Percentiles rank a stretch among this genome's conserved stretches.
These are phyloP conservation scores for Proliferodiscus dingleyae DNA, from an alignment of 2,329 filamentous ascomycete species.

Conservation along the genomic window DNA sequence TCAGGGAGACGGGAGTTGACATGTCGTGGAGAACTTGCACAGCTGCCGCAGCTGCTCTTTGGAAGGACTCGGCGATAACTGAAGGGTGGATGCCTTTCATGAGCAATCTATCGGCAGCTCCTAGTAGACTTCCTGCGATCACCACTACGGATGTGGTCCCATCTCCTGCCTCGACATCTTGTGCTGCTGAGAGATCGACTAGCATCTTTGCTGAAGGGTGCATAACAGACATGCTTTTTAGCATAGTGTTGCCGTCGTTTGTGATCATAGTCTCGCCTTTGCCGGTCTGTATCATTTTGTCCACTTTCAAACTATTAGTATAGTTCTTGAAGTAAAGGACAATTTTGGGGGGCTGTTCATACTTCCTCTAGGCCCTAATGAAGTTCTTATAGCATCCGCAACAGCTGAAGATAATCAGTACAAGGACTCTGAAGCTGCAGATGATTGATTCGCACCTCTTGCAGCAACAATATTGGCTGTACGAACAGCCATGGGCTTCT, in stretches of 20 bases:
- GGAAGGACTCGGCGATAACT: constrained; percentile 95
- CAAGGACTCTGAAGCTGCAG: constrained; percentile 12
- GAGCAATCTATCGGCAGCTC: constrained; percentile 86
- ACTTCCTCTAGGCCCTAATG: constrained; percentile 85
- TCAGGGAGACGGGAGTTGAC: constrained; percentile 87
- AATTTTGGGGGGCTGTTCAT: constrained; percentile 7
- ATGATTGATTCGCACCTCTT: constrained; percentile 58
- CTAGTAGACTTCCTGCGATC: constrained; percentile 90
- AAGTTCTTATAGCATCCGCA: constrained; percentile 95
- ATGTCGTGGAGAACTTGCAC: constrained; percentile 91
- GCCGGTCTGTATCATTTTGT: constrained; percentile 71
- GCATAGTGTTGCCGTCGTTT: constrained; percentile 98
- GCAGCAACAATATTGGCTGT: constrained; percentile 96
- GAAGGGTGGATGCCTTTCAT: constrained; percentile 95
- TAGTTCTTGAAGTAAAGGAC: background rate
- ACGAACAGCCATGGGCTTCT: constrained; percentile 96
- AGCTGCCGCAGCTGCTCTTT: constrained; percentile 83
- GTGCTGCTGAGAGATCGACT: constrained; percentile 91
- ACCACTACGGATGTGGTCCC: constrained; percentile 98
- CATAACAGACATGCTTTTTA: constrained; percentile 98
- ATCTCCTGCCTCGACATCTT: constrained; percentile 97
- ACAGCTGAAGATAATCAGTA: constrained; percentile 58
- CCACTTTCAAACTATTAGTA: constrained; percentile 19
- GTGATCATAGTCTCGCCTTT: constrained; percentile 79
- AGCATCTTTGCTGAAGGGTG: constrained; percentile 99